Conservation (phyloP, 179 eudicot genomes). For the Drosera spatulata region DNA sequence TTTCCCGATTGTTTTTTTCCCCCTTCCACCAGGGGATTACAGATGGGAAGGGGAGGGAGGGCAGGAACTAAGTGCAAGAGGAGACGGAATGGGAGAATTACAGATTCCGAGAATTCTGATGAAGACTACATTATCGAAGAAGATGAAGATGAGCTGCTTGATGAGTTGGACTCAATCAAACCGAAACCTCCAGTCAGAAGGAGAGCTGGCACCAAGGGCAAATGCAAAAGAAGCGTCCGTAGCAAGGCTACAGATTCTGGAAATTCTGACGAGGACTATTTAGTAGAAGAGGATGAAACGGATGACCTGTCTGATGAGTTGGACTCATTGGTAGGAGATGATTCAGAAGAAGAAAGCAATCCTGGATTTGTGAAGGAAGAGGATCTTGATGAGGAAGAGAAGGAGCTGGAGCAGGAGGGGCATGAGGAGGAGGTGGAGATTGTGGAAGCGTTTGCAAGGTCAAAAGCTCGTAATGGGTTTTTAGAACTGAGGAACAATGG, state of each 20-base stretch:
- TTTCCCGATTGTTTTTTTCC: no score
- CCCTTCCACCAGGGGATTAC: neutral
- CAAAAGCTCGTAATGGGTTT: conserved; percentile 8
- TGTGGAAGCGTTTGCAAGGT: neutral
- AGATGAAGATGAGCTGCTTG: no score
- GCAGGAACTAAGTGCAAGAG: conserved; percentile 17
- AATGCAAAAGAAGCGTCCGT: no score
- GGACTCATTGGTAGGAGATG: conserved; percentile 36
- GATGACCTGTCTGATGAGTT: no score
- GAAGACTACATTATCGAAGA: no score
- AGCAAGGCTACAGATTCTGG: no score
- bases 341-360: conserved; percentile 27
- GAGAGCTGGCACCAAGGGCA: no score
- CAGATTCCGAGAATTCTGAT: conserved; percentile 37
- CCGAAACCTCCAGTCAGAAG: no score
- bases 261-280: no score
- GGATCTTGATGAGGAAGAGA: conserved; percentile 11
- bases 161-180: conserved; percentile 5
- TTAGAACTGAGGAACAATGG: conserved; percentile 4
- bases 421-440: no score
- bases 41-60: conserved; percentile 40
- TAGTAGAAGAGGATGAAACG: no score
- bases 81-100: conserved; percentile 12
- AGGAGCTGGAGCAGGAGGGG: neutral
- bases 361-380: conserved; percentile 16